Percentiles rank a stretch among this genome's conserved stretches.
Evolutionary conservation across 768 basidiomycete species (phyloP).

Genomic region (Lactarius vividus): DNA sequence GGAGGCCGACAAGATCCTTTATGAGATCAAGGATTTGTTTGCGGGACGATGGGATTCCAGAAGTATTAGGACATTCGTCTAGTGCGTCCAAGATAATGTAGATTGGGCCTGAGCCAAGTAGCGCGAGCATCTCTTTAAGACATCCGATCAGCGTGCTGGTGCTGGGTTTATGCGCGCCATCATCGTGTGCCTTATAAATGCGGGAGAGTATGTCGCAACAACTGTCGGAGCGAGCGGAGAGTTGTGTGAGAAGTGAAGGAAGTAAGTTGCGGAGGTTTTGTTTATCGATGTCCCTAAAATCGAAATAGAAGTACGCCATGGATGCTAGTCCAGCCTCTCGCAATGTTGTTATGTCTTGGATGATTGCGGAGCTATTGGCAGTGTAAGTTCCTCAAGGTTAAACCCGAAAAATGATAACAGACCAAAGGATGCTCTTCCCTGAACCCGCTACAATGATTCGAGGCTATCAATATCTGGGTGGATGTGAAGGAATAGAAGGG

Average conservation of each 20-base stretch:
- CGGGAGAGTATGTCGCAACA: background rate
- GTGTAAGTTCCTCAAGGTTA: background rate
- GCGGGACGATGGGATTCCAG: background rate
- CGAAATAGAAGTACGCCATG: background rate
- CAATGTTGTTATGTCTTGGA: background rate
- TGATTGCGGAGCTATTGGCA: background rate
- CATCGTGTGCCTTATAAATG: background rate
- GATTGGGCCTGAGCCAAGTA: background rate
- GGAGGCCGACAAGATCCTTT: background rate
- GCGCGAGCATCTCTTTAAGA: background rate
- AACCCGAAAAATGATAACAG: background rate
- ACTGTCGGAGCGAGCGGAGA: background rate
- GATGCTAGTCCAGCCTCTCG: background rate
- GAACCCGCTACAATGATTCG: background rate
- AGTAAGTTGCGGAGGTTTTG: background rate
- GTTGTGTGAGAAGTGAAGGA: background rate
- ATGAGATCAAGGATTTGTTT: background rate
- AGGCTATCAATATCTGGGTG: background rate
- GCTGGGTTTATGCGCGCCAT: background rate
- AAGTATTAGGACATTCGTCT: constrained; percentile 2
- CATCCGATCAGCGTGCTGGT: background rate
- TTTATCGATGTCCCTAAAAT: background rate
- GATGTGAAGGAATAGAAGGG: too few relatives aligned
- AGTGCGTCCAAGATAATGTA: background rate
- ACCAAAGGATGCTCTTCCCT: constrained; percentile 7